Percentiles rank a stretch among this genome's conserved stretches.
These are phyloP conservation scores for Lachancea quebecensis DNA, from an alignment of 805 yeast genomes.

Conservation along the genomic window DNA sequence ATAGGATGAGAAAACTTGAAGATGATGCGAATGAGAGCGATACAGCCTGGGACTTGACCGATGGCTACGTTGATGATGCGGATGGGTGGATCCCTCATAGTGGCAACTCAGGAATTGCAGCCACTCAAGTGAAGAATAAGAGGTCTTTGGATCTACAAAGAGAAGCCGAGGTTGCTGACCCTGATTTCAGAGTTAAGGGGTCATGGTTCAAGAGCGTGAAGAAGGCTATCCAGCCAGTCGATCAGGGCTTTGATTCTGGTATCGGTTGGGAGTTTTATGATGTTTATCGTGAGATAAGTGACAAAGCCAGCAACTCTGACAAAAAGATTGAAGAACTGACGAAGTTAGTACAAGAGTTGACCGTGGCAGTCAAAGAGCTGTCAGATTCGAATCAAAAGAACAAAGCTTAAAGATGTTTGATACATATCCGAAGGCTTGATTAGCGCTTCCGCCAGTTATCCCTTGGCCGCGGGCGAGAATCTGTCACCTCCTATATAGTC, in stretches of 20 bases:
- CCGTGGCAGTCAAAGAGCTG: constrained; percentile 16
- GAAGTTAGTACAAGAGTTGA: constrained; percentile 12
- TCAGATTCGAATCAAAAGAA: neutral
- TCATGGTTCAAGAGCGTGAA: constrained; percentile 48
- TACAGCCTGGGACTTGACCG: constrained; percentile 76
- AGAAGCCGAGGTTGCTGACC: constrained; percentile 62
- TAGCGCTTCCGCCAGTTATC: no score
- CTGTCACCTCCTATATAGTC: no score
- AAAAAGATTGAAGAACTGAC: constrained; percentile 15
- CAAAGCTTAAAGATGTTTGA: neutral
- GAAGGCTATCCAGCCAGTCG: constrained; percentile 51
- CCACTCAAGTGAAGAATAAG: constrained; percentile 32
- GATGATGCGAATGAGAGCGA: constrained; percentile 79
- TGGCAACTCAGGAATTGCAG: constrained; percentile 21
- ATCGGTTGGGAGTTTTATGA: constrained; percentile 60
- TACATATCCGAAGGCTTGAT: no score
- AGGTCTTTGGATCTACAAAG: constrained; percentile 41
- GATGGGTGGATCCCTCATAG: constrained; percentile 28
- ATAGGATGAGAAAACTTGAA: constrained; percentile 51
- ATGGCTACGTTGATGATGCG: constrained; percentile 48
- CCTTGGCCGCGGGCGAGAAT: no score
- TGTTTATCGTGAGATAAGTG: constrained; percentile 45
- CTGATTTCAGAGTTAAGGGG: constrained; percentile 51
- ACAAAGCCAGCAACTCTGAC: constrained; percentile 10
- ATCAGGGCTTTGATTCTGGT: constrained; percentile 46